These are phyloP conservation scores for Geranium incanum DNA, from an alignment of 441 rosid genomes.

Conservation along the genomic window DNA sequence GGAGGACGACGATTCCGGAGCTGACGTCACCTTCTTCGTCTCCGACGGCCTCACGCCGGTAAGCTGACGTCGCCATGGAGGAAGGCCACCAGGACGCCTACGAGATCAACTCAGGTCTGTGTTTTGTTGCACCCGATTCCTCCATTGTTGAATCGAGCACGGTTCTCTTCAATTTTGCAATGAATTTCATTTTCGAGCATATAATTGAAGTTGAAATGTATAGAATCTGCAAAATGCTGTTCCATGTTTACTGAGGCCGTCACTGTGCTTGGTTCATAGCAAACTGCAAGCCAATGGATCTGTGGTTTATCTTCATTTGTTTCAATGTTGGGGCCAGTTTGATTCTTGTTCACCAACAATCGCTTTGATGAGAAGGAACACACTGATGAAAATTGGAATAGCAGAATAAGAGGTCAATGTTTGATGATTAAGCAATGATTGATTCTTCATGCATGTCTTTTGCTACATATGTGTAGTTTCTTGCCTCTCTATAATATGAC, in stretches of 20 bases:
- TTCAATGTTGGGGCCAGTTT: neutral
- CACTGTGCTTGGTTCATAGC: neutral
- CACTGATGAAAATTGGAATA: neutral
- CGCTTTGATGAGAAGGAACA: neutral
- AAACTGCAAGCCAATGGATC: neutral
- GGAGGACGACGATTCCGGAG: neutral
- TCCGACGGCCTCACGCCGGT: too few species aligned
- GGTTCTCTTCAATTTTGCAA: neutral
- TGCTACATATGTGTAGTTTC: neutral
- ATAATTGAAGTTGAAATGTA: neutral
- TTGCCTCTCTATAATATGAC: neutral
- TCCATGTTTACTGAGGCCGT: too few species aligned
- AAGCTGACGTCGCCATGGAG: too few species aligned
- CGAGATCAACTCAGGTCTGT: neutral
- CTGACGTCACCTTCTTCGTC: neutral
- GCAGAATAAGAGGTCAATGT: neutral
- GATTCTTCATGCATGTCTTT: neutral
- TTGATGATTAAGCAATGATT: neutral
- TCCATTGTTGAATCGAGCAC: neutral
- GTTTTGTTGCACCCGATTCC: neutral
- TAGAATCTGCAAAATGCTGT: neutral
- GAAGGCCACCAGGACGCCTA: too few species aligned
- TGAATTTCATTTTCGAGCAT: neutral
- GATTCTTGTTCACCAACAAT: neutral
- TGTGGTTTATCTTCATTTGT: neutral